Conservation (phyloP, 2,329 filamentous ascomycete species). For the Talaromyces sp. region DNA sequence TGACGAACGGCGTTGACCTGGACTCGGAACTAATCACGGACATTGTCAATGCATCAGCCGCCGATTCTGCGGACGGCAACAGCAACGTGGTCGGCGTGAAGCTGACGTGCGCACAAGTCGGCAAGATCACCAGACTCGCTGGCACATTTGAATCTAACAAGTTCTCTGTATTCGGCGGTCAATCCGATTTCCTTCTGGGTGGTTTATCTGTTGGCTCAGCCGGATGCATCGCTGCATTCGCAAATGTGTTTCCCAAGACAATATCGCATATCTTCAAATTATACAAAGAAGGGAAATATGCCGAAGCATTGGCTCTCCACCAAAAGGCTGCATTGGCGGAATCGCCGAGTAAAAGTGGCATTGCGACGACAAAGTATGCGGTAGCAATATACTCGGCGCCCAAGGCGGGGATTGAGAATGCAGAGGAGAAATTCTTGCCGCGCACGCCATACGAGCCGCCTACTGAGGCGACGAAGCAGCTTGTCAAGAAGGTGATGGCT, state of each 20-base stretch:
- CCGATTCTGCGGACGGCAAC: slow-evolving; percentile 21
- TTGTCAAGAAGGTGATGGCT: slow-evolving; percentile 40
- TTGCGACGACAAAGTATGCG: slow-evolving; percentile 66
- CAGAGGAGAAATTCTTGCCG: slow-evolving; percentile 56
- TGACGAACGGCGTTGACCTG: slow-evolving; percentile 65
- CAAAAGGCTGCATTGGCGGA: slow-evolving; percentile 62
- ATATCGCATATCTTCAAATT: slow-evolving; percentile 58
- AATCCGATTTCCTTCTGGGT: slow-evolving; percentile 65
- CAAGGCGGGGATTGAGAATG: slow-evolving; percentile 57
- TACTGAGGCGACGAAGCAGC: slow-evolving; percentile 43
- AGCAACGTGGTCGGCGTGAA: slow-evolving; percentile 62
- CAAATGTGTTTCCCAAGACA: slow-evolving; percentile 55
- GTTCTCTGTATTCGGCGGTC: slow-evolving; percentile 68
- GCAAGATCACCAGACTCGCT: slow-evolving; percentile 57
- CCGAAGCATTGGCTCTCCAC: slow-evolving; percentile 60
- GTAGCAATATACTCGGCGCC: slow-evolving; percentile 58
- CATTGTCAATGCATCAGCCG: slow-evolving; percentile 47
- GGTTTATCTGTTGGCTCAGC: slow-evolving; percentile 52
- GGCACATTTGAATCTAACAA: slow-evolving; percentile 50
- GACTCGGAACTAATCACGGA: slow-evolving; percentile 59
- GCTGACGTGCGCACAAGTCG: slow-evolving; percentile 61
- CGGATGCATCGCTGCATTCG: slow-evolving; percentile 57
- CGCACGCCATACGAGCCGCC: slow-evolving; percentile 58
- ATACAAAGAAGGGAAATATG: slow-evolving; percentile 55
- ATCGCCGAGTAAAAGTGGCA: slow-evolving; percentile 61